Evolutionary conservation across 106 monocot species (phyloP), one percentile per base, ranked within the genome.

Genomic region (Dioscorea zingiberensis): DNA sequence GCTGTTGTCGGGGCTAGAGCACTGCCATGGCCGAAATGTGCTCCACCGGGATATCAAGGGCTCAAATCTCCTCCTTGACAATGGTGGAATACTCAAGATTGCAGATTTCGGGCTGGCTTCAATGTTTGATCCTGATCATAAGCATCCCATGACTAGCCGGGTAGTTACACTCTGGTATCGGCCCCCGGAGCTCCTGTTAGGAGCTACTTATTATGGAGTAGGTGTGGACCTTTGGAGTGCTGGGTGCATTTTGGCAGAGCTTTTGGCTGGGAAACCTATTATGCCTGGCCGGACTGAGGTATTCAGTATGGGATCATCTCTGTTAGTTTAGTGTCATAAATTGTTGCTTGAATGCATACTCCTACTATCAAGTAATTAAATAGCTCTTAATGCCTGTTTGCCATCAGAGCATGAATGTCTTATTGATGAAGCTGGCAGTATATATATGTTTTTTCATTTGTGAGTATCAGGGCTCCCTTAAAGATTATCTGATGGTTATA

Each of bases 201-300:
- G 85, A 0, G 80, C 85, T 21, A 85, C 80, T 12, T 72, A 85
- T 74, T 85, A 85, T 68, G 73, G 80, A 2, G 76, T 81, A 4
- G 80, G 77, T 28, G 80, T 85, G 3, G 85, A 85, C 28, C 69
- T 85, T 8, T 85, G 85, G 85, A 85, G 85, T 60, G 80, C 80
- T 24, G 85, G 85, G 19, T 85, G 85, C 54, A 81, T 85, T 66
- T 58, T 85, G 25, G 85, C 85, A 30, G 85, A 85, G 27, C 48
- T 85, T 21, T 53, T 80, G 27, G 77, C 73, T 55, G 80, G 77
- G 47, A 85, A 85, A 56, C 85, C 85, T n/a, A 81, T 85, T 30
- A 81, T 85, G 85, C 85, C 80, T 55, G 85, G 85, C 8, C 68
- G 85, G 49, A 85, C 85, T 13, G 85, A 85, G 77, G 85, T 85